Percentiles rank a stretch among this genome's conserved stretches.
Evolutionary conservation across 305 asterid genomes (phyloP).

Genomic region (Caryopteris hybrid): DNA sequence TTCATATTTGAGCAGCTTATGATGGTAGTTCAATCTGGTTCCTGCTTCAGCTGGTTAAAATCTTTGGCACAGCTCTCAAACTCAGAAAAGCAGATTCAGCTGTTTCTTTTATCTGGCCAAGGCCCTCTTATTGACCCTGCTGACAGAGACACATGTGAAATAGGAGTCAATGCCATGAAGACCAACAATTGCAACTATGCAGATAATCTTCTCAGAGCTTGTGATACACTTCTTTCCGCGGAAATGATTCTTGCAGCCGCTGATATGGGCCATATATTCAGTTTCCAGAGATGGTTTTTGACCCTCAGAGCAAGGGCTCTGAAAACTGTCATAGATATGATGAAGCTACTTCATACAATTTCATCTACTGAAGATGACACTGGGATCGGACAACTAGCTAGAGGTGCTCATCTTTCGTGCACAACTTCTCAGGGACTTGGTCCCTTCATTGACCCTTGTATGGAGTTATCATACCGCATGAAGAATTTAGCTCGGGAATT

Average conservation of each 20-base stretch:
- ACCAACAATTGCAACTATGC: constrained; percentile 18
- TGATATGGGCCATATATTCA: constrained; percentile 29
- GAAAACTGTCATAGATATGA: constrained; percentile 38
- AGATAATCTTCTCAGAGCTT: constrained; percentile 42
- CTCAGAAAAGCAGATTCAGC: constrained; percentile 57
- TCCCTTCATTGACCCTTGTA: constrained; percentile 32
- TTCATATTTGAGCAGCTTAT: constrained; percentile 63
- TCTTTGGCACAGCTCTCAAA: constrained; percentile 54
- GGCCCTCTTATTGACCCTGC: constrained; percentile 3
- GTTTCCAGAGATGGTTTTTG: constrained; percentile 78
- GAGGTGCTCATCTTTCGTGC: constrained; percentile 14
- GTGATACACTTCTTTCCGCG: constrained; percentile 36
- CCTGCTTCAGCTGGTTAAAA: constrained; percentile 60
- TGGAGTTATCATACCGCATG: constrained; percentile 43
- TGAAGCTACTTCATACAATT: constrained; percentile 34
- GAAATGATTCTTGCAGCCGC: constrained; percentile 45
- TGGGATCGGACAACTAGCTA: constrained; percentile 23
- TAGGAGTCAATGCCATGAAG: constrained; percentile 19
- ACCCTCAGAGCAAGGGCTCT: constrained; percentile 53
- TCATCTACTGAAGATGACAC: constrained; percentile 27
- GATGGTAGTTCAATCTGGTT: constrained; percentile 43
- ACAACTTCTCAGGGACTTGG: constrained; percentile 17
- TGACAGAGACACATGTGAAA: constrained; percentile 24
- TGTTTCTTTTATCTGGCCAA: constrained; percentile 24
- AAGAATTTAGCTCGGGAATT: constrained; percentile 55